Base-by-base conservation (phyloP, 2,329 filamentous ascomycete genomes). In the Fusarium falciforme region DNA sequence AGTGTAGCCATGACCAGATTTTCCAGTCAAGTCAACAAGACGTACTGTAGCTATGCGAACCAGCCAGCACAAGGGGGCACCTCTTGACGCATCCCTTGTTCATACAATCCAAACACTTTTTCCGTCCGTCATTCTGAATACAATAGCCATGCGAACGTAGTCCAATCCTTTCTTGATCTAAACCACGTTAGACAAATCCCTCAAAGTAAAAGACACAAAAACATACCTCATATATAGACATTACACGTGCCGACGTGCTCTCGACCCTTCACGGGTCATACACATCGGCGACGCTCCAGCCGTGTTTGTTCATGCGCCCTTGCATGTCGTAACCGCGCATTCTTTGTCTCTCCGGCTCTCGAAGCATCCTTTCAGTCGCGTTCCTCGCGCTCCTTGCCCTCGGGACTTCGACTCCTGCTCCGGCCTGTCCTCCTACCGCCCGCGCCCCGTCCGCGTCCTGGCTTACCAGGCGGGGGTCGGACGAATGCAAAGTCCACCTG, bases 401-500 rank as follows among this genome's bases (percentile, higher is more conserved):
- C 84, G 4, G 86, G 87, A 67, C 87, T 88, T 49, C 85, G 81
- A 76, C 87, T 89, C 54, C 88, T 84, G 72, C 86, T 87, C 64
- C 88, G 78, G 40, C 85, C 84, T 69, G 84, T 82, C 68, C 85
- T 83, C 36, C 86, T 80, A 4, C 83, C 82, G 16, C 84, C 83
- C 4, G 82, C 80, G 5, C 76, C 81, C 35, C 84, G 81, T 22
- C 83, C 84, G 2, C 82, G 79, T 1, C 82, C 83, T 4, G 81
- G 82, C 59, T 84, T 83, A 65, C 86, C 88, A 20, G 92, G 93
- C 17, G 93, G 93, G 66, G 94, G 94, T 58, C 94, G 87, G 68
- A 96, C 94, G 80, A 96, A 96, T 1, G 93, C 94, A 83, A 95
- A 96, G 84, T 96, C 94, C 70, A 96, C 93, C 68, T 89, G 85